phyloP scores from a whole-genome alignment of 192 early-diverging fungal genomes.

The Allomyces macrogynus region DNA sequence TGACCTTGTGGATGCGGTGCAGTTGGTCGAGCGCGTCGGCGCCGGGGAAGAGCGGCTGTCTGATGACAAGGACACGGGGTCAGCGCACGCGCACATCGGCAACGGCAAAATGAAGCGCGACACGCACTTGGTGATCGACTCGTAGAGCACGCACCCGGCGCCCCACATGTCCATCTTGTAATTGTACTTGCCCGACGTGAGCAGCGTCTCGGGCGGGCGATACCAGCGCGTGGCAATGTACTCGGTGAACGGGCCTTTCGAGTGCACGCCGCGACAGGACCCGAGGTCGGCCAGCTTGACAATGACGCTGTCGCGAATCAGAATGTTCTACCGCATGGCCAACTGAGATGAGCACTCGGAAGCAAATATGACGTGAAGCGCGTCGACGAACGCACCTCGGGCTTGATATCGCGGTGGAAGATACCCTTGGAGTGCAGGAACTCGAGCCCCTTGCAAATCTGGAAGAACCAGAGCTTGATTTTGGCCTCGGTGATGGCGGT shows the following conservation, averaged over 20 bases:
- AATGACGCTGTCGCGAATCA: constrained; percentile 25
- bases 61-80: too few species aligned
- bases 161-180: constrained; percentile 45
- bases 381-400: too few species aligned
- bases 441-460: constrained; percentile 35
- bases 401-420: neutral
- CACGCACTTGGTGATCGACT: constrained; percentile 19
- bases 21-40: constrained; percentile 39
- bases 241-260: constrained; percentile 41
- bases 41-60: constrained; percentile 34
- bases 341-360: too few species aligned
- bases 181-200: constrained; percentile 29
- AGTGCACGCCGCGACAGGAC: constrained; percentile 39
- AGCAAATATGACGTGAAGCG: too few species aligned
- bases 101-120: neutral
- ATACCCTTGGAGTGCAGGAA: constrained; percentile 37
- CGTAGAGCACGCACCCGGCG: constrained; percentile 36
- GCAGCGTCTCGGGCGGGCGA: constrained; percentile 40
- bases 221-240: constrained; percentile 49
- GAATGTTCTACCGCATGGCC: constrained; percentile 19
- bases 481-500: constrained; percentile 23
- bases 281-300: constrained; percentile 40
- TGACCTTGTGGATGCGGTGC: constrained; percentile 31
- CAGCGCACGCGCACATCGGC: too few species aligned
- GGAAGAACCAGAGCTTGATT: constrained; percentile 31